A percentile compares a stretch with the other conserved stretches of the same genome.
Evolutionary conservation across 331 rosid species (phyloP).

Genomic region (Saraca asoca): DNA sequence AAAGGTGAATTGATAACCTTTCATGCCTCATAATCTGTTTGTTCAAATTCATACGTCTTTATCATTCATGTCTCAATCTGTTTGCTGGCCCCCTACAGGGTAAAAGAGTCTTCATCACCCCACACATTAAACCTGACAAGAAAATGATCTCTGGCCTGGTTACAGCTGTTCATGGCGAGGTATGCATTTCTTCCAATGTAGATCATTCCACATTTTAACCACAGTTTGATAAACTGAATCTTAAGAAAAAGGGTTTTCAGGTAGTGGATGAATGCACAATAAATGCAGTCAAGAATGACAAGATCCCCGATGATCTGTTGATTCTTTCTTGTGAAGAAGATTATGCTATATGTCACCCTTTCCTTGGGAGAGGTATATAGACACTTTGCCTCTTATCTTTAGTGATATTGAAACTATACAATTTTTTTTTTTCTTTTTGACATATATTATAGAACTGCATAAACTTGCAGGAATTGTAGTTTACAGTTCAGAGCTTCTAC

Average conservation of each 20-base stretch:
- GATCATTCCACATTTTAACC: constrained; percentile 15
- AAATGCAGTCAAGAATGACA: constrained; percentile 36
- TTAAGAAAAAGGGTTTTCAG: constrained; percentile 45
- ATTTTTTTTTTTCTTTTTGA: neutral
- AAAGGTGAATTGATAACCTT: constrained; percentile 43
- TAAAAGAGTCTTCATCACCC: constrained; percentile 52
- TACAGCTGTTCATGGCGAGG: constrained; percentile 65
- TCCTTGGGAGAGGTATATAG: constrained; percentile 55
- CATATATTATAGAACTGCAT: constrained; percentile 9
- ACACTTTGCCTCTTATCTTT: constrained; percentile 24
- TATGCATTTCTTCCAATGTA: constrained; percentile 29
- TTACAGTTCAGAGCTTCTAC: constrained; percentile 62
- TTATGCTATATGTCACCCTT: constrained; percentile 49
- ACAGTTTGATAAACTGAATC: neutral
- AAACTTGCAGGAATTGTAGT: constrained; percentile 53
- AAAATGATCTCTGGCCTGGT: constrained; percentile 56
- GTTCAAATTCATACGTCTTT: constrained; percentile 5
- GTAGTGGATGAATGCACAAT: constrained; percentile 54
- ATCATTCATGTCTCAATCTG: constrained; percentile 18
- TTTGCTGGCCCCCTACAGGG: constrained; percentile 52
- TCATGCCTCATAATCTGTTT: constrained; percentile 16
- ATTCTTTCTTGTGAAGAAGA: constrained; percentile 74
- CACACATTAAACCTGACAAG: constrained; percentile 64
- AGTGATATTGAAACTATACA: neutral
- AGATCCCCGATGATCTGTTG: constrained; percentile 44